phyloP scores from a whole-genome alignment of 352 stramenopile genomes.

The Globisporangium barbulae region DNA sequence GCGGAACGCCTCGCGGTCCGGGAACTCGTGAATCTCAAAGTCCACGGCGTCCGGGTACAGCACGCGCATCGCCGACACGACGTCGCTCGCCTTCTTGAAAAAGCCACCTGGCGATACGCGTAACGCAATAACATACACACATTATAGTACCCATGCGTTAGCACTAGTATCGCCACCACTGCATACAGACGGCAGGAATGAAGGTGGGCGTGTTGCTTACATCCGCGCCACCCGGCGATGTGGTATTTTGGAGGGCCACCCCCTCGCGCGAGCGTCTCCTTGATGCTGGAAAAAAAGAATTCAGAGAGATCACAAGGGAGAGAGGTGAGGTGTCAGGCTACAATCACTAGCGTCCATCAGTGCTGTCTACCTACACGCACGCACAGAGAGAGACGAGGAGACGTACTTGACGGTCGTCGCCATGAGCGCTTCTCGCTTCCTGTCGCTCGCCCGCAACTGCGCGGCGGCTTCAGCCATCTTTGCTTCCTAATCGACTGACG shows the following conservation, averaged over 20 bases:
- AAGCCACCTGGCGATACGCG: conserved; percentile 28
- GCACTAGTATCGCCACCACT: not conserved
- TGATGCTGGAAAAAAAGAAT: conserved; percentile 27
- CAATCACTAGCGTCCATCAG: not conserved
- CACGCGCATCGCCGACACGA: conserved; percentile 58
- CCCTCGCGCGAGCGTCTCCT: conserved; percentile 30
- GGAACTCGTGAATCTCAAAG: conserved; percentile 45
- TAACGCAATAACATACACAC: not conserved
- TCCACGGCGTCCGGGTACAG: conserved; percentile 56
- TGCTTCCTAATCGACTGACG: not conserved
- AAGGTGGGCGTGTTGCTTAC: conserved; percentile 14
- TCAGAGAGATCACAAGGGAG: not conserved
- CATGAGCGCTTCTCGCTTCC: conserved; percentile 38
- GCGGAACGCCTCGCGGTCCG: conserved; percentile 55
- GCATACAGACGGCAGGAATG: not conserved
- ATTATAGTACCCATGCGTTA: not conserved
- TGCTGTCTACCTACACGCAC: not conserved
- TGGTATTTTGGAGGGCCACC: conserved; percentile 45
- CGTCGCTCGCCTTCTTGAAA: conserved; percentile 57
- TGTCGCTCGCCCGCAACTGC: conserved; percentile 15
- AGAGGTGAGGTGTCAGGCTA: not conserved
- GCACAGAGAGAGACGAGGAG: not conserved
- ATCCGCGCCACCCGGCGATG: conserved; percentile 70
- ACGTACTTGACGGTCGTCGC: conserved; percentile 49
- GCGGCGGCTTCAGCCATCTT: not conserved